Base-by-base conservation (phyloP, 208 protist genomes). In the Trypanosoma congolense region DNA sequence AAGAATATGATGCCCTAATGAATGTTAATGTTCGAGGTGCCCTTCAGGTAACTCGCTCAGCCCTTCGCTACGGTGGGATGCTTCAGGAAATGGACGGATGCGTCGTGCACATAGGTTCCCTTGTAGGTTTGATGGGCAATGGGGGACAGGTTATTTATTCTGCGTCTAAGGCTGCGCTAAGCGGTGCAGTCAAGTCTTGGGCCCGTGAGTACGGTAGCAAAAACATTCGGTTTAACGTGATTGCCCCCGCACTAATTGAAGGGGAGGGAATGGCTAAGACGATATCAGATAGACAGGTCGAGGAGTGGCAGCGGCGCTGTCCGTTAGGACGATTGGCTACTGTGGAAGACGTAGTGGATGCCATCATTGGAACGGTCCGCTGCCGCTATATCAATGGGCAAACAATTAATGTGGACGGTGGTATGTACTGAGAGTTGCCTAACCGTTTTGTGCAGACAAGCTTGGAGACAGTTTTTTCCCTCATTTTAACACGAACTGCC, bases 181-280 rank as follows among this genome's bases (percentile, higher is more conserved):
- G 66, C 6, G 89, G 86, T 2, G 84, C 90, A 6, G 75, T 72
- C 29, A 87, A 94, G 57, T 90, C 87, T 16, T 83, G 80, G 62
- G 76, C 80, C 10, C 70, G 67, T 33, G 91, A 97, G 70, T 93
- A 95, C 56, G 76, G 83, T 38, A 19, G 44, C 4, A 83, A 86
- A 46, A 79, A 85, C 26, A 53, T 97, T 4, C 87, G 89, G 53
- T 93, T 95, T 51, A 97, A 97, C 64, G 84, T 94, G 0, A 78
- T 97, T 28, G 78, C 83, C 0, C 93, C 93, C 2, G 91, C 90
- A 4, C 69, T 95, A 21, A 79, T 97, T 18, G 84, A 90, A 25
- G 92, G 87, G 6, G 70, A 83, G 12, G 83, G 80, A 18, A 96
- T 97, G 89, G 68, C 61, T 5, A 54, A 51, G 12, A 56, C 65